These are phyloP conservation scores for Coprinopsis sp. DNA, from an alignment of 768 basidiomycete genomes.

Conservation along the genomic window DNA sequence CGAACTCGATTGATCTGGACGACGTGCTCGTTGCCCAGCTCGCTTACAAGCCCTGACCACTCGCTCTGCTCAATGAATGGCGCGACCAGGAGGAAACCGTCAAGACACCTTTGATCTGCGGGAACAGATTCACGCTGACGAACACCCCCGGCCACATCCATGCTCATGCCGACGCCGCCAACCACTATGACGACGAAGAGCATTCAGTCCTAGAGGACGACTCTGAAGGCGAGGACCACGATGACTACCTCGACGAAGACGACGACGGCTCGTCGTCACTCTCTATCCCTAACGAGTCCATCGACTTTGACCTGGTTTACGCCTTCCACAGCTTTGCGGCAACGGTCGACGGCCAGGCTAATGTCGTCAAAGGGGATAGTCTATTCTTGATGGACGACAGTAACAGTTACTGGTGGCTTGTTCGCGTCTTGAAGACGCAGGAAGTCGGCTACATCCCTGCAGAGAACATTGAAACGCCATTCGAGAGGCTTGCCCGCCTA, in stretches of 20 bases:
- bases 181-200: constrained; percentile 56
- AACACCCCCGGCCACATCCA: constrained; percentile 39
- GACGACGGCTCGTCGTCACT: constrained; percentile 78
- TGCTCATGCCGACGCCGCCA: constrained; percentile 40
- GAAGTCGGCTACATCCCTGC: constrained; percentile 99
- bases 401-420: constrained; percentile 99
- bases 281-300: constrained; percentile 86
- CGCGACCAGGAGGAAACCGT: constrained; percentile 13
- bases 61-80: constrained; percentile 1
- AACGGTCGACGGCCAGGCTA: constrained; percentile 97
- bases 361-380: constrained; percentile 97
- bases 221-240: constrained; percentile 68
- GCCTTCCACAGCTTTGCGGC: constrained; percentile 96
- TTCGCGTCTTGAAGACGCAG: constrained; percentile 96
- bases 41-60: neutral
- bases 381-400: constrained; percentile 96
- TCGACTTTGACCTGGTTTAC: constrained; percentile 91
- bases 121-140: constrained; percentile 53
- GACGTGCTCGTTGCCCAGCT: neutral
- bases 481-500: constrained; percentile 88
- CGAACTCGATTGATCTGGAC: neutral
- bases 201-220: constrained; percentile 86
- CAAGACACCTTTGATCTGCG: constrained; percentile 72
- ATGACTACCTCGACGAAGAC: constrained; percentile 69
- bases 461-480: constrained; percentile 98